These are phyloP conservation scores for Lophiostoma macrostomum DNA, from an alignment of 495 filamentous ascomycete species.

Conservation along the genomic window DNA sequence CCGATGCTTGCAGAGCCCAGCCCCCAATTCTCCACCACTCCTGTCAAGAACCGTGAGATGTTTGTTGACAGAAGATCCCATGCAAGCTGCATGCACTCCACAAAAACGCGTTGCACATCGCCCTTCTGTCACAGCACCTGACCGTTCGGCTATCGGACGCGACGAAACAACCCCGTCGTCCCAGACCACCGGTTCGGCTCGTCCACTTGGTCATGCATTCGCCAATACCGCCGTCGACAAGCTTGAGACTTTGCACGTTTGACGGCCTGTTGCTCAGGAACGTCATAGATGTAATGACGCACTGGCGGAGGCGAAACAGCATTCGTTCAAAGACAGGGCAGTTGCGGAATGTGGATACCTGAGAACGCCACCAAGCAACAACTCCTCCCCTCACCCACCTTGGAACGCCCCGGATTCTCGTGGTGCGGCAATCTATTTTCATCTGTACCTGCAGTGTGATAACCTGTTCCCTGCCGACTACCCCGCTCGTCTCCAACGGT, in stretches of 20 bases:
- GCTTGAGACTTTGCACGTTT: slow-evolving; percentile 13
- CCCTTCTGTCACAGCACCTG: neutral
- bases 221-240: neutral
- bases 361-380: no score
- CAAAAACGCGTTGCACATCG: neutral
- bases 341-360: no score
- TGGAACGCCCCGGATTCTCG: neutral
- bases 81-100: slow-evolving; percentile 7
- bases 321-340: no score
- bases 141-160: slow-evolving; percentile 9
- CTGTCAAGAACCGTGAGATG: no score
- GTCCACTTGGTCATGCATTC: neutral
- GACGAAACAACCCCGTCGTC: slow-evolving; percentile 2
- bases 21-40: no score
- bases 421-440: neutral
- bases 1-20: no score
- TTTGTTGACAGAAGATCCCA: no score
- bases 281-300: no score
- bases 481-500: neutral
- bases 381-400: no score
- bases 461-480: neutral
- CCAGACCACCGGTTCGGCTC: slow-evolving; percentile 13
- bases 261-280: no score
- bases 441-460: slow-evolving; percentile 11
- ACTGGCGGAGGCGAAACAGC: no score